Evolutionary conservation across 495 filamentous ascomycete genomes (phyloP).

Genomic region (Neurospora pannonica): DNA sequence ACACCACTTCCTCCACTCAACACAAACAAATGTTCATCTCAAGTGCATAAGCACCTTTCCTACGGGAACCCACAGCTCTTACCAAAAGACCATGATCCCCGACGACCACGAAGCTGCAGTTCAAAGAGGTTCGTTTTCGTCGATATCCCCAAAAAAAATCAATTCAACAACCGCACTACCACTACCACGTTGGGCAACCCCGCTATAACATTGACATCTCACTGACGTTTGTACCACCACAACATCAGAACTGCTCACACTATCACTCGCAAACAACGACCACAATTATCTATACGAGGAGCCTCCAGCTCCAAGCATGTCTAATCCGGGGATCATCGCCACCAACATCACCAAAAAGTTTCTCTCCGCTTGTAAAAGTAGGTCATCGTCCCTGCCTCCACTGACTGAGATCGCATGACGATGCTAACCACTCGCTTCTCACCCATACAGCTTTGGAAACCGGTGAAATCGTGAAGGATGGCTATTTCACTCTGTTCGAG

Average conservation of each 20-base stretch:
- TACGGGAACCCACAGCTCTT: background rate
- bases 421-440: constrained; percentile 1
- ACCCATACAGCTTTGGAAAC: constrained; percentile 52
- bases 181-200: background rate
- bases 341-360: constrained; percentile 76
- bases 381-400: constrained; percentile 9
- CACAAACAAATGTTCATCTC: background rate
- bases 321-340: constrained; percentile 43
- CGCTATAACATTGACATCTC: background rate
- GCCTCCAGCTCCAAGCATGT: constrained; percentile 26
- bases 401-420: background rate
- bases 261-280: constrained; percentile 7
- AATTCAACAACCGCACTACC: background rate
- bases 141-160: background rate
- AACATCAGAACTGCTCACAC: constrained; percentile 6
- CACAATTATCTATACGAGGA: background rate
- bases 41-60: background rate
- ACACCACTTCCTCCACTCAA: background rate
- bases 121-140: background rate
- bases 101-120: background rate
- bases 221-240: background rate
- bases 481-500: constrained; percentile 85
- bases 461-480: constrained; percentile 89
- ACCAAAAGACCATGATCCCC: background rate
- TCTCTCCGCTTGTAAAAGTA: constrained; percentile 58